A percentile compares a stretch with the other conserved stretches of the same genome.
These are phyloP conservation scores for Capronia epimyces DNA, from an alignment of 2,329 filamentous ascomycete genomes.

Conservation along the genomic window DNA sequence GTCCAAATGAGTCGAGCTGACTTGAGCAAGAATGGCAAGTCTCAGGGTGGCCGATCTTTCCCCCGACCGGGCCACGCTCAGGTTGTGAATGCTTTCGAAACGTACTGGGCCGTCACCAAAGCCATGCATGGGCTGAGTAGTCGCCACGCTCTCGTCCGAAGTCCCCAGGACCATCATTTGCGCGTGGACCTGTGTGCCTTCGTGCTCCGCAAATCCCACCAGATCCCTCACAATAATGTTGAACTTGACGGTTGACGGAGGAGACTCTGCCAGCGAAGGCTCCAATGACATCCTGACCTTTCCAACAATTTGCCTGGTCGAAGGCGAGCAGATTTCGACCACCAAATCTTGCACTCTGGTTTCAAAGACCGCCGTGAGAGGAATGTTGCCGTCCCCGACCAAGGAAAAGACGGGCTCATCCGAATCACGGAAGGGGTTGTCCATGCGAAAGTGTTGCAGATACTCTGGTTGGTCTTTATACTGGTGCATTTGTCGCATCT, in stretches of 20 bases:
- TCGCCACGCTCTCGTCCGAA: conserved; percentile 83
- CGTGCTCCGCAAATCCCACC: conserved; percentile 87
- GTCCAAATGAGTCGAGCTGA: conserved; percentile 89
- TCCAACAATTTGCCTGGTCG: conserved; percentile 83
- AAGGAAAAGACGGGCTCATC: conserved; percentile 91
- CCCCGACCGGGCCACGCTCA: conserved; percentile 81
- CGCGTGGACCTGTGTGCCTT: conserved; percentile 91
- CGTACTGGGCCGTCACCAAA: conserved; percentile 90
- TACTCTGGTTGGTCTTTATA: conserved; percentile 95
- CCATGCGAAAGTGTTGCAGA: conserved; percentile 82
- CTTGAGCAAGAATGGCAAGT: conserved; percentile 84
- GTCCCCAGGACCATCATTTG: conserved; percentile 93
- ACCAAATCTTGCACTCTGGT: conserved; percentile 90
- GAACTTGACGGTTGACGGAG: conserved; percentile 89
- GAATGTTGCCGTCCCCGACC: conserved; percentile 87
- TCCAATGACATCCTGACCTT: conserved; percentile 88
- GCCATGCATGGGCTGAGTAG: conserved; percentile 86
- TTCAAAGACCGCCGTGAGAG: conserved; percentile 87
- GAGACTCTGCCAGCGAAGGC: conserved; percentile 86
- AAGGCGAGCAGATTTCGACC: conserved; percentile 84
- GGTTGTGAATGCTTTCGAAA: conserved; percentile 97
- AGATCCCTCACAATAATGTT: conserved; percentile 98
- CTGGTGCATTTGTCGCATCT: conserved; percentile 96
- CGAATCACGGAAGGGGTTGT: conserved; percentile 86
- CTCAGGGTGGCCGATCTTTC: conserved; percentile 69